Conservation (phyloP, 352 stramenopile species). For the Phytophthora melonis region DNA sequence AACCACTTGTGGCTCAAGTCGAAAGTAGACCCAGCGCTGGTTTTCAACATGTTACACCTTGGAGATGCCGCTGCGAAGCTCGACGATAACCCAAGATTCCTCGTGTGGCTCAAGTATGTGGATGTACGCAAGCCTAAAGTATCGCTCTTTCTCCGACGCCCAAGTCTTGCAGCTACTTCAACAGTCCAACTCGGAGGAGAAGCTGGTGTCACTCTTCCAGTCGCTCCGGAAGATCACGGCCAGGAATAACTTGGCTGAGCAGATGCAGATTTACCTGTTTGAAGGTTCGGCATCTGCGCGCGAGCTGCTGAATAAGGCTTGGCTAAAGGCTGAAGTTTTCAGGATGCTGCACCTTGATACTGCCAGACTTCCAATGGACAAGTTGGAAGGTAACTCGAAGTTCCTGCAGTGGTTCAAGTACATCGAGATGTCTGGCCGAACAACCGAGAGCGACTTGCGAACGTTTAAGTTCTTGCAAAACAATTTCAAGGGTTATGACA, state of each 20-base stretch:
- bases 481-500: neutral
- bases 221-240: neutral
- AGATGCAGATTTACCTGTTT: constrained; percentile 7
- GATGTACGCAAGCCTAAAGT: neutral
- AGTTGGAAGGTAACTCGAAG: neutral
- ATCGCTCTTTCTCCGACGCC: neutral
- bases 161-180: neutral
- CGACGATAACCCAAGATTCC: neutral
- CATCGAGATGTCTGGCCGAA: neutral
- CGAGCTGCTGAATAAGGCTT: neutral
- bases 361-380: neutral
- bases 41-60: neutral
- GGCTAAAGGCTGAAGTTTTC: neutral
- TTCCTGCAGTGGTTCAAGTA: neutral
- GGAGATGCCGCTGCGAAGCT: neutral
- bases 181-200: neutral
- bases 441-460: neutral
- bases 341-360: neutral
- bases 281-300: neutral
- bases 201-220: constrained; percentile 8
- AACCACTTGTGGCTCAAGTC: neutral
- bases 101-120: constrained; percentile 1
- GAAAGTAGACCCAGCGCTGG: neutral
- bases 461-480: neutral
- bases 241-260: constrained; percentile 4